Evolutionary conservation across 2,329 filamentous ascomycete species (phyloP).

Genomic region (Alternaria gansuensis): DNA sequence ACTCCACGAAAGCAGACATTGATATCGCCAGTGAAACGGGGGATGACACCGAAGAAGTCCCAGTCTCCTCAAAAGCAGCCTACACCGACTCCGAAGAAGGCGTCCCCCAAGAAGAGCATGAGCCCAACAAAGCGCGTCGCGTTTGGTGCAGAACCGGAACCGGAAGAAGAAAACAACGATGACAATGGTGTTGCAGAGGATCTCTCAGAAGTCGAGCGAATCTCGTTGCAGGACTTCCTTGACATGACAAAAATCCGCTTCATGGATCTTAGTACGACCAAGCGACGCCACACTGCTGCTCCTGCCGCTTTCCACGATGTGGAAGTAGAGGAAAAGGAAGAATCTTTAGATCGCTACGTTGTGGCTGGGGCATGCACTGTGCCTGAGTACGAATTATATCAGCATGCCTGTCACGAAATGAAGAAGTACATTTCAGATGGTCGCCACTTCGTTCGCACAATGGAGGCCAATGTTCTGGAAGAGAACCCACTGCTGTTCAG

Average conservation of each 20-base stretch:
- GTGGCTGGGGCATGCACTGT: conserved; percentile 90
- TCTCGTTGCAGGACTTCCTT: conserved; percentile 90
- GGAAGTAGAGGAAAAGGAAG: conserved; percentile 58
- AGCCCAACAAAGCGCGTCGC: conserved; percentile 49
- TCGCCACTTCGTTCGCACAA: conserved; percentile 85
- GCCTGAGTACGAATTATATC: conserved; percentile 92
- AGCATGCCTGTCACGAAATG: conserved; percentile 93
- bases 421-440: conserved; percentile 98
- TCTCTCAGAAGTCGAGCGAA: conserved; percentile 63
- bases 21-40: conserved; percentile 55
- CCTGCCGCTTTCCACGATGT: conserved; percentile 49
- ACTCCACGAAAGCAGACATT: conserved; percentile 59
- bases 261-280: conserved; percentile 98
- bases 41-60: conserved; percentile 49
- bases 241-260: conserved; percentile 97
- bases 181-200: conserved; percentile 40
- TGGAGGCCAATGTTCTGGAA: conserved; percentile 86
- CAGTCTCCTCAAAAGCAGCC: conserved; percentile 51
- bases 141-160: conserved; percentile 38
- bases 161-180: conserved; percentile 31
- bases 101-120: conserved; percentile 39
- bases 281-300: conserved; percentile 80
- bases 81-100: conserved; percentile 52
- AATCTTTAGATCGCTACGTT: conserved; percentile 76
- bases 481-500: conserved; percentile 92